These are phyloP conservation scores for Eimeria tenella DNA, from an alignment of 169 alveolate species.

Conservation along the genomic window DNA sequence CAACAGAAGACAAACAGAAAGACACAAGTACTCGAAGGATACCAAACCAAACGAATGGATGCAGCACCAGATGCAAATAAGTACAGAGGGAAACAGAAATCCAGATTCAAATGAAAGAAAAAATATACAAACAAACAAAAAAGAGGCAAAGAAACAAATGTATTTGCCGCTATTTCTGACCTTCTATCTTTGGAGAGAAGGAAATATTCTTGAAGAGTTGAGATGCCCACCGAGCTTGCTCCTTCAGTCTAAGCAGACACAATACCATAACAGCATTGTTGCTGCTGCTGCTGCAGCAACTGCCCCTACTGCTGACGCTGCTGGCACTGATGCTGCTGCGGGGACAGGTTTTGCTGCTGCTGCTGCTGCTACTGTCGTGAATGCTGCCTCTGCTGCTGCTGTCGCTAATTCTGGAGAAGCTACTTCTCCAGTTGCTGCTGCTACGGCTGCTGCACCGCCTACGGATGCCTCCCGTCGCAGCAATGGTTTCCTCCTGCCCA, in stretches of 20 bases:
- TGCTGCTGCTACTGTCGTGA: neutral
- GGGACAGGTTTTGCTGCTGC: neutral
- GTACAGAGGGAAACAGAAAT: too few relatives aligned
- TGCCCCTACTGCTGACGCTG: neutral
- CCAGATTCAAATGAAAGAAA: too few relatives aligned
- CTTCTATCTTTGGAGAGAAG: neutral
- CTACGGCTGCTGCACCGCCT: neutral
- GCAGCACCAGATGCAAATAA: too few relatives aligned
- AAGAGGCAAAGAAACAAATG: too few relatives aligned
- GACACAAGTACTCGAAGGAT: too few relatives aligned
- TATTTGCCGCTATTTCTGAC: neutral
- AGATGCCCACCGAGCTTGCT: neutral
- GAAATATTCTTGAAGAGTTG: neutral
- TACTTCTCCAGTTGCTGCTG: neutral
- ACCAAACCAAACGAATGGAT: too few relatives aligned
- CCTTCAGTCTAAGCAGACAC: neutral
- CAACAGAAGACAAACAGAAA: too few relatives aligned
- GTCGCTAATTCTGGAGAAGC: neutral
- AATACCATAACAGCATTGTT: neutral
- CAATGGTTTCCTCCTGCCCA: slow-evolving; percentile 13
- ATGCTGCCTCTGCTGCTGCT: neutral
- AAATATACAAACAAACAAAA: too few relatives aligned
- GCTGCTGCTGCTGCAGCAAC: neutral
- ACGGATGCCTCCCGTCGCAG: slow-evolving; percentile 23
- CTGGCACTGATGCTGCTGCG: neutral